Percentiles rank a stretch among this genome's conserved stretches.
phyloP scores from a whole-genome alignment of 169 alveolate species.

The Cryptosporidium viatorum region DNA sequence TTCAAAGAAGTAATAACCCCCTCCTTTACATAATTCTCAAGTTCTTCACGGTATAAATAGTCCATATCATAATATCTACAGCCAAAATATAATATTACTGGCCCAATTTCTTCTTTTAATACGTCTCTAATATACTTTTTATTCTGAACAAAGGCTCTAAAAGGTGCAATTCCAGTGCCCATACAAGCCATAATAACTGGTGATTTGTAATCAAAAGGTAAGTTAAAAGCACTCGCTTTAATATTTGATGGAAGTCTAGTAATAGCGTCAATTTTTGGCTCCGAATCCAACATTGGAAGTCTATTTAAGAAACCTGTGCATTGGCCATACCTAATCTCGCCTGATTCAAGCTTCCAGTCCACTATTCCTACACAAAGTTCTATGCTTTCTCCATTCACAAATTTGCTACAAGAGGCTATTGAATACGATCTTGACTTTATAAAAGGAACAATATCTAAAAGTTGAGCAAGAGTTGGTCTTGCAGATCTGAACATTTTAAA shows the following conservation, averaged over 20 bases:
- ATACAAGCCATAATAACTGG: slow-evolving; percentile 83
- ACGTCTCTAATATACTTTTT: slow-evolving; percentile 65
- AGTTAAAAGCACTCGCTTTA: slow-evolving; percentile 77
- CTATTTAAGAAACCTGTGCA: slow-evolving; percentile 71
- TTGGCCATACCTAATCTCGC: slow-evolving; percentile 48
- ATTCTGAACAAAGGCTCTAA: slow-evolving; percentile 81
- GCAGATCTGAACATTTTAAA: slow-evolving; percentile 67
- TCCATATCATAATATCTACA: slow-evolving; percentile 80
- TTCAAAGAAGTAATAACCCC: slow-evolving; percentile 77
- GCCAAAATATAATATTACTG: slow-evolving; percentile 82
- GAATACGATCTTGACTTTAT: slow-evolving; percentile 77
- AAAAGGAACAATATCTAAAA: slow-evolving; percentile 71
- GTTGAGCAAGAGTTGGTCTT: slow-evolving; percentile 73
- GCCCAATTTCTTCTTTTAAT: slow-evolving; percentile 75
- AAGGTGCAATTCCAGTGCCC: slow-evolving; percentile 85
- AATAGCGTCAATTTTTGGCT: slow-evolving; percentile 3
- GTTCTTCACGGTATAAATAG: slow-evolving; percentile 79
- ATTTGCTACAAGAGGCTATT: slow-evolving; percentile 76
- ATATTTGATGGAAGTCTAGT: slow-evolving; percentile 34
- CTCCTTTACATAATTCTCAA: slow-evolving; percentile 78
- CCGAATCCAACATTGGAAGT: slow-evolving; percentile 26
- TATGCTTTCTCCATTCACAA: slow-evolving; percentile 27
- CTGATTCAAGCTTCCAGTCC: slow-evolving; percentile 43
- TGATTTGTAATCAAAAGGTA: slow-evolving; percentile 76
- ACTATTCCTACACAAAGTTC: slow-evolving; percentile 70